Evolutionary conservation across 805 yeast genomes (phyloP).

Genomic region (Candida hispaniensis): DNA sequence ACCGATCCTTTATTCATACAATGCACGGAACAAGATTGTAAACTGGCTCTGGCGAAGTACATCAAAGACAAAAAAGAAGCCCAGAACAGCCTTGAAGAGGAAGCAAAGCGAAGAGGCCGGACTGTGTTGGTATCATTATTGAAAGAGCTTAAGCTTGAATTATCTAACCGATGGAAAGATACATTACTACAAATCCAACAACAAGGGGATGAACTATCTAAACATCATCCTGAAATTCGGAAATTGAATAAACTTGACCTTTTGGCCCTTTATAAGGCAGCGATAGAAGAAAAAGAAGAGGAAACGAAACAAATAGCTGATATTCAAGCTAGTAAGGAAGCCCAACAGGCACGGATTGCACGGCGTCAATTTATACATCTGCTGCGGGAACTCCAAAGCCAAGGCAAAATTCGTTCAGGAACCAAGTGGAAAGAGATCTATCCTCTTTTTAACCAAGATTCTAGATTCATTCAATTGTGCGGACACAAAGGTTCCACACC

Average conservation of each 20-base stretch:
- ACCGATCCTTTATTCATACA: conserved; percentile 59
- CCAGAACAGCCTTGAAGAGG: conserved; percentile 21
- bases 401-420: conserved; percentile 36
- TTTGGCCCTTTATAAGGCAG: conserved; percentile 39
- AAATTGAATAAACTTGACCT: conserved; percentile 49
- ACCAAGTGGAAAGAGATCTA: conserved; percentile 52
- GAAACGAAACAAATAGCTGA: conserved; percentile 24
- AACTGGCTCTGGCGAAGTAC: conserved; percentile 34
- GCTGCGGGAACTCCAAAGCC: conserved; percentile 31
- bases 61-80: conserved; percentile 21
- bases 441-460: conserved; percentile 41
- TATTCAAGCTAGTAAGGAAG: conserved; percentile 32
- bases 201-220: conserved; percentile 18
- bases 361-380: conserved; percentile 47
- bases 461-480: conserved; percentile 46
- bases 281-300: conserved; percentile 29
- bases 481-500: conserved; percentile 72
- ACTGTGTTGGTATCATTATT: conserved; percentile 17
- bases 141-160: conserved; percentile 18
- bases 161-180: conserved; percentile 33
- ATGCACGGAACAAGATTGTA: conserved; percentile 46
- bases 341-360: conserved; percentile 51
- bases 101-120: conserved; percentile 23
- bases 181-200: conserved; percentile 20
- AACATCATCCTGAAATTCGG: conserved; percentile 28